A percentile compares a stretch with the other conserved stretches of the same genome.
phyloP scores from a whole-genome alignment of 1,139 yeast genomes.

The Insectozyma bohioensis region DNA sequence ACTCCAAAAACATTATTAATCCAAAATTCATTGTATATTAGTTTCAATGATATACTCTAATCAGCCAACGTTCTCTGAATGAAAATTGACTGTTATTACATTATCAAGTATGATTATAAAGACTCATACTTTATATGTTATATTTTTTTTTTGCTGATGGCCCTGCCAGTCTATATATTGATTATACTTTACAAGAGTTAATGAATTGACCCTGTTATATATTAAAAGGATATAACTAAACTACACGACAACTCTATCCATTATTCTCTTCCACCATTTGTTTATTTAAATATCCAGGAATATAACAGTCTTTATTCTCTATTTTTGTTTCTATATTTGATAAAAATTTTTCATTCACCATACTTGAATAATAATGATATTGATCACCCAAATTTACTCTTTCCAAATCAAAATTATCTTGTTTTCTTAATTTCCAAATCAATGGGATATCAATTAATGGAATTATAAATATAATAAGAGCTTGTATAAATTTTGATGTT shows the following conservation, averaged over 20 bases:
- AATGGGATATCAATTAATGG: slow-evolving; percentile 33
- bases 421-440: slow-evolving; percentile 7
- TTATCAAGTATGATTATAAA: too few relatives aligned
- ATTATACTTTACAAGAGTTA: too few relatives aligned
- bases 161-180: too few relatives aligned
- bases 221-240: too few relatives aligned
- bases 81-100: too few relatives aligned
- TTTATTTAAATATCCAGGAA: slow-evolving; percentile 13
- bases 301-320: slow-evolving; percentile 7
- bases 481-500: slow-evolving; percentile 16
- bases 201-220: too few relatives aligned
- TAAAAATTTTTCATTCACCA: slow-evolving; percentile 21
- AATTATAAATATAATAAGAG: slow-evolving; percentile 23
- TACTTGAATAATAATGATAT: slow-evolving; percentile 14
- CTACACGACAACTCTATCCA: background rate
- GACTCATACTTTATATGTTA: too few relatives aligned
- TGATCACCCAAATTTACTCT: slow-evolving; percentile 7
- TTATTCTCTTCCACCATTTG: background rate
- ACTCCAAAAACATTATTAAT: too few relatives aligned
- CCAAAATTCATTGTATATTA: too few relatives aligned
- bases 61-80: too few relatives aligned
- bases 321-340: slow-evolving; percentile 21
- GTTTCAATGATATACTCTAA: too few relatives aligned
- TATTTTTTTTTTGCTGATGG: too few relatives aligned
- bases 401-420: slow-evolving; percentile 10